Conservation (phyloP, 108 stramenopile species). For the Stephanodiscus triporus region DNA sequence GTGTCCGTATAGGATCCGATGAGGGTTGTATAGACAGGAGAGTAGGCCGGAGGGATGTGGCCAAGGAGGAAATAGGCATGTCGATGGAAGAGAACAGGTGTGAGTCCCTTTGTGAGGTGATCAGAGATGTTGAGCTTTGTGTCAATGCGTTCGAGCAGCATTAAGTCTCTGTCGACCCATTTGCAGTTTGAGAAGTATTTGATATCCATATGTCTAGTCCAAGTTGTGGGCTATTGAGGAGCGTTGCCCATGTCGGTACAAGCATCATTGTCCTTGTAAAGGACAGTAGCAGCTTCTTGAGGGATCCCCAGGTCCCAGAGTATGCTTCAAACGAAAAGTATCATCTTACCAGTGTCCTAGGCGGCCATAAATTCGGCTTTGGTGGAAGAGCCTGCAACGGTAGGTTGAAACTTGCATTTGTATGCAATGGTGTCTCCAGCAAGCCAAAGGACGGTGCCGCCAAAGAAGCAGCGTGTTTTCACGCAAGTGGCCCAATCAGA, state of each 20-base stretch:
- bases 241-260: slow-evolving; percentile 20
- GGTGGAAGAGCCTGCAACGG: slow-evolving; percentile 21
- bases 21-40: not conserved
- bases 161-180: slow-evolving; percentile 4
- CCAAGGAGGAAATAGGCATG: slow-evolving; percentile 8
- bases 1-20: too few species aligned
- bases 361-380: slow-evolving; percentile 34
- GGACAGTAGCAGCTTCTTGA: slow-evolving; percentile 7
- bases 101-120: slow-evolving; percentile 7
- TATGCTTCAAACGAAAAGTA: slow-evolving; percentile 35
- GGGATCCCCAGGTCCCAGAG: slow-evolving; percentile 40
- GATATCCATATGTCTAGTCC: slow-evolving; percentile 36
- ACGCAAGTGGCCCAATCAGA: slow-evolving; percentile 39
- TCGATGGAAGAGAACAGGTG: slow-evolving; percentile 4
- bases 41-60: slow-evolving; percentile 14
- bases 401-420: slow-evolving; percentile 25
- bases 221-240: slow-evolving; percentile 10
- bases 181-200: not conserved
- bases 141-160: not conserved
- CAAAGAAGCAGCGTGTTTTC: slow-evolving; percentile 22
- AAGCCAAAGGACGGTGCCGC: slow-evolving; percentile 24
- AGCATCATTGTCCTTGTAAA: slow-evolving; percentile 30
- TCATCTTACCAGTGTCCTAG: slow-evolving; percentile 33
- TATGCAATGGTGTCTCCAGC: slow-evolving; percentile 38
- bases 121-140: not conserved